These are phyloP conservation scores for Carallia pectinifolia DNA, from an alignment of 345 rosid genomes.

Conservation along the genomic window DNA sequence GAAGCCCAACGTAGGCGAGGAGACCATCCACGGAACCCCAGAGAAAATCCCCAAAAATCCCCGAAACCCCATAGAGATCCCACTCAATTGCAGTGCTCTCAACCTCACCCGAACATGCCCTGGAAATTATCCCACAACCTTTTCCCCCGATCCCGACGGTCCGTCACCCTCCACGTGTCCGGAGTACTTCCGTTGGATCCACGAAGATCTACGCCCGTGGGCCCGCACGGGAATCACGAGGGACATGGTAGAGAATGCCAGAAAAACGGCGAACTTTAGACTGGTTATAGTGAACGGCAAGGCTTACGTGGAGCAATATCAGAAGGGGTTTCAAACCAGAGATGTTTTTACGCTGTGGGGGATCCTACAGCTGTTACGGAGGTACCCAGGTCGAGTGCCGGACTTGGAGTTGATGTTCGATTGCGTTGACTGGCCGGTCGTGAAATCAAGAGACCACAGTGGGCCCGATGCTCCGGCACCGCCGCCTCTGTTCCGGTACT, in stretches of 20 bases:
- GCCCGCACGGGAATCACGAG: conserved; percentile 27
- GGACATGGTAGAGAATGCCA: conserved; percentile 20
- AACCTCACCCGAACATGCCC: conserved; percentile 44
- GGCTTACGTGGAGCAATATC: conserved; percentile 21
- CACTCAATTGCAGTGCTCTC: conserved; percentile 44
- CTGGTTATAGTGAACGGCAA: conserved; percentile 20
- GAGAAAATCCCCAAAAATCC: conserved; percentile 19
- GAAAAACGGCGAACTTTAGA: conserved; percentile 23
- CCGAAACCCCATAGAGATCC: conserved; percentile 28
- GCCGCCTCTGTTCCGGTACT: conserved; percentile 35
- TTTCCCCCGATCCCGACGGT: conserved; percentile 18
- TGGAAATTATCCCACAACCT: conserved; percentile 25
- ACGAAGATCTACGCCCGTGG: conserved; percentile 32
- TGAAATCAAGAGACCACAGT: background rate
- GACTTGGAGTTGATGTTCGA: conserved; percentile 35
- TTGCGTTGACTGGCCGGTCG: conserved; percentile 33
- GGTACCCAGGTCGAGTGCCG: conserved; percentile 28
- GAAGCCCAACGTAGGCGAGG: conserved; percentile 1
- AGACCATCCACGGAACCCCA: background rate
- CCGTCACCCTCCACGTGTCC: conserved; percentile 17
- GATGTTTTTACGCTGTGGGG: conserved; percentile 35
- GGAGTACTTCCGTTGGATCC: conserved; percentile 29
- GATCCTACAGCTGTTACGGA: conserved; percentile 27
- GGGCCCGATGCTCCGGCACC: conserved; percentile 14
- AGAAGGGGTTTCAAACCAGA: conserved; percentile 21